A percentile compares a stretch with the other conserved stretches of the same genome.
Conservation (phyloP, 345 rosid genomes). For the Eucalyptus tenuipes region DNA sequence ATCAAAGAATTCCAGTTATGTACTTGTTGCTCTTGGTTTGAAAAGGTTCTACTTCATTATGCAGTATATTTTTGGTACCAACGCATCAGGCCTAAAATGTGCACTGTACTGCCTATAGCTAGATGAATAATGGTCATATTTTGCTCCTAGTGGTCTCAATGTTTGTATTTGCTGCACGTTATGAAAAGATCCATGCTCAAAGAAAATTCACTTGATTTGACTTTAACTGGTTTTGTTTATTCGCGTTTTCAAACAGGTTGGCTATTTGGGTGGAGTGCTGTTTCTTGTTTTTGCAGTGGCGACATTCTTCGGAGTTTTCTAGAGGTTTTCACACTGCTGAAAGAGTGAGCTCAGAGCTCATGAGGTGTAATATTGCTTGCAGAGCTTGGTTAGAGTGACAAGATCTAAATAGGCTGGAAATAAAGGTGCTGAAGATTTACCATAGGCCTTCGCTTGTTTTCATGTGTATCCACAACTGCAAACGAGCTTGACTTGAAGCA, state of each 20-base stretch:
- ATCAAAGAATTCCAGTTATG: background rate
- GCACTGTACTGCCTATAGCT: background rate
- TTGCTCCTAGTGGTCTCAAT: background rate
- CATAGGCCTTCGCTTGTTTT: background rate
- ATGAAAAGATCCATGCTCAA: background rate
- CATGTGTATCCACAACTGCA: background rate
- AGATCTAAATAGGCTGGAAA: background rate
- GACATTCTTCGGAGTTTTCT: constrained; percentile 85
- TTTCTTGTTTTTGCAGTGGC: constrained; percentile 85
- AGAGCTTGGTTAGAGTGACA: background rate
- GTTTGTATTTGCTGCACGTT: background rate
- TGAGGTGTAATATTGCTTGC: background rate
- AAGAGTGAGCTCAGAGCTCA: background rate
- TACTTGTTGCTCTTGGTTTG: background rate
- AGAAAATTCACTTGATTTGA: background rate
- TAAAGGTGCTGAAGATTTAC: background rate
- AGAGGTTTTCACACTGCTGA: background rate
- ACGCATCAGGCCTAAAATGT: background rate
- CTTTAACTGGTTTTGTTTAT: background rate
- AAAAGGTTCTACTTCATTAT: background rate
- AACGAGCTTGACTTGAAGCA: background rate
- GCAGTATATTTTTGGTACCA: background rate
- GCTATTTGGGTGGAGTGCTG: constrained; percentile 75
- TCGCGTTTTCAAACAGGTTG: constrained; percentile 50
- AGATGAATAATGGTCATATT: background rate